A percentile compares a stretch with the other conserved stretches of the same genome.
phyloP scores from a whole-genome alignment of 805 yeast genomes.

The Wickerhamomyces canadensis region DNA sequence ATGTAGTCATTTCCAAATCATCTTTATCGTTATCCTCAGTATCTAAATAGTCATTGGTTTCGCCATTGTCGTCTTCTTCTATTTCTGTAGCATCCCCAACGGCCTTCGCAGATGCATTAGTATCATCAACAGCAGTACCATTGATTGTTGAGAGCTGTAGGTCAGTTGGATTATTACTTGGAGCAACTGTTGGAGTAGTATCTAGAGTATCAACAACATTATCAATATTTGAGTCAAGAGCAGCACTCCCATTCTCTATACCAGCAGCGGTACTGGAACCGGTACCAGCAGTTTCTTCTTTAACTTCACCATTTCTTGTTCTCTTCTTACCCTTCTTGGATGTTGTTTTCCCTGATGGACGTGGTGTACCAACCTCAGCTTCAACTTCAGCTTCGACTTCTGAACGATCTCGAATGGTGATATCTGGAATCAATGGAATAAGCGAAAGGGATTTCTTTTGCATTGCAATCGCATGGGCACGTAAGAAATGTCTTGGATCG shows the following conservation, averaged over 20 bases:
- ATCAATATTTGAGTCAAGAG: no score
- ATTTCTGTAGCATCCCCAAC: conserved; percentile 18
- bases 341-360: conserved; percentile 26
- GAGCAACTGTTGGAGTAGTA: no score
- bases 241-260: conserved; percentile 5
- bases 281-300: conserved; percentile 20
- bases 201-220: no score
- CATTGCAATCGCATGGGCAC: conserved; percentile 95
- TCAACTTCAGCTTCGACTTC: conserved; percentile 54
- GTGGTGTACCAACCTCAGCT: conserved; percentile 21
- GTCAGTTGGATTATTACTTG: no score
- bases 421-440: conserved; percentile 85
- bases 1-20: conserved; percentile 73
- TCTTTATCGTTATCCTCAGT: conserved; percentile 54
- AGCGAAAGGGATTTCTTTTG: conserved; percentile 77
- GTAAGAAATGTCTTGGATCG: conserved; percentile 85
- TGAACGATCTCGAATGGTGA: conserved; percentile 63
- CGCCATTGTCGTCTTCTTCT: conserved; percentile 31
- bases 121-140: conserved; percentile 2
- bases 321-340: conserved; percentile 36
- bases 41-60: conserved; percentile 36
- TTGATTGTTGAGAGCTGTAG: conserved; percentile 1
- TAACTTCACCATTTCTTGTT: conserved; percentile 30
- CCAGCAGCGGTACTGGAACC: conserved; percentile 5
- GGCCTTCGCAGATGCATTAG: conserved; percentile 4